Conservation (phyloP, 2,329 filamentous ascomycete genomes). For the Claviceps maximensis region DNA sequence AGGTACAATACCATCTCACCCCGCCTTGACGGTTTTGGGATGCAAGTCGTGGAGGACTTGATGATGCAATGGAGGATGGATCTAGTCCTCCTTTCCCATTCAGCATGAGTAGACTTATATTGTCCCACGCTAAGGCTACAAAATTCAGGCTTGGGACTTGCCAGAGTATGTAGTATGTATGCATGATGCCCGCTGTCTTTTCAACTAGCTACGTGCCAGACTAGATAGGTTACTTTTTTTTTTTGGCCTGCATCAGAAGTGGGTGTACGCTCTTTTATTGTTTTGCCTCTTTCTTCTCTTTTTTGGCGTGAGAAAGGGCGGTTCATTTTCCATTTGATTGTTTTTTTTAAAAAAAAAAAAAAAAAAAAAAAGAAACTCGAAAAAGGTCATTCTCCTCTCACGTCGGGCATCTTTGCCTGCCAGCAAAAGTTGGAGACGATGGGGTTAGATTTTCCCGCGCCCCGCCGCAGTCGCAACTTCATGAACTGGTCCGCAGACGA, state of each 20-base stretch:
- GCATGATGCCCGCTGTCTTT: too few species aligned
- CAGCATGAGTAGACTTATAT: background rate
- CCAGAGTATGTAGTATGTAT: too few species aligned
- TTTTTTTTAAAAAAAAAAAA: too few species aligned
- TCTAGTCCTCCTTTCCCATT: background rate
- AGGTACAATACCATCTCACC: background rate
- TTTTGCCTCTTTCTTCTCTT: too few species aligned
- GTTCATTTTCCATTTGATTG: too few species aligned
- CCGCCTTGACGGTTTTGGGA: background rate
- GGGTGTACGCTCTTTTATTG: too few species aligned
- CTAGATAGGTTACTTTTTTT: too few species aligned
- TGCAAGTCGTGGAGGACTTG: background rate
- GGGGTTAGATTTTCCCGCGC: background rate
- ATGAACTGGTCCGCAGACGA: constrained; percentile 3
- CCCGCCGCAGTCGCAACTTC: background rate
- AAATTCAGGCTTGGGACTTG: background rate
- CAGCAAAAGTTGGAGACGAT: background rate
- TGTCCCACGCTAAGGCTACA: background rate
- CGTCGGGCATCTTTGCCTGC: background rate
- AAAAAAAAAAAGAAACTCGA: too few species aligned
- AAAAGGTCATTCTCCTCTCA: too few species aligned
- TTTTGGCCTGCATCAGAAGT: too few species aligned
- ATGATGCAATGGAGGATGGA: background rate
- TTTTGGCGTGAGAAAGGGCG: too few species aligned
- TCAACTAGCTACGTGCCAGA: too few species aligned